Evolutionary conservation across 2,329 filamentous ascomycete species (phyloP).

Genomic region (Neodidymelliopsis sp.): DNA sequence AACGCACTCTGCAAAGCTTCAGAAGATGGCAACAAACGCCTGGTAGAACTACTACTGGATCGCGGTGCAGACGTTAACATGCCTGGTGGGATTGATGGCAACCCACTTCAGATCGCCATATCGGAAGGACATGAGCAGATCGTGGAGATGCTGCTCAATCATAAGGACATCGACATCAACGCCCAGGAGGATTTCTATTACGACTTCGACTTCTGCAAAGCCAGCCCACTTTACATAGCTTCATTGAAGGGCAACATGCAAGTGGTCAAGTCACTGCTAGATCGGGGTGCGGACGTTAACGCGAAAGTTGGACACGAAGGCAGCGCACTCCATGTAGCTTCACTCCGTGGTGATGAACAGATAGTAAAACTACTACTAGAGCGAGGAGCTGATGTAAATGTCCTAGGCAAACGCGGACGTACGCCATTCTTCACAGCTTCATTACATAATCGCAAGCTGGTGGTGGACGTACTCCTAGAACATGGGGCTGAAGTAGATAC

Average conservation of each 20-base stretch:
- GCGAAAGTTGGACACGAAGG: too few relatives aligned
- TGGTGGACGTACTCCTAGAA: neutral
- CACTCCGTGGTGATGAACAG: too few relatives aligned
- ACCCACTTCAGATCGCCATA: neutral
- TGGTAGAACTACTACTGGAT: neutral
- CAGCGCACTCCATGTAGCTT: too few relatives aligned
- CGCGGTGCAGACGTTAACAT: neutral
- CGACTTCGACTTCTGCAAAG: too few relatives aligned
- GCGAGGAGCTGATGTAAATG: too few relatives aligned
- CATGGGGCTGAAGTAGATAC: neutral
- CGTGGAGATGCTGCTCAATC: neutral
- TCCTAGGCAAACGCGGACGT: too few relatives aligned
- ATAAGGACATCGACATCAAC: neutral
- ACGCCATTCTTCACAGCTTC: neutral
- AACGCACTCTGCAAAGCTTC: neutral
- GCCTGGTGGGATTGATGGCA: neutral
- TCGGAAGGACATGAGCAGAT: neutral
- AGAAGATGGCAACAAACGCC: too few relatives aligned
- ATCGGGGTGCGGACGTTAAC: neutral
- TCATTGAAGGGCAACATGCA: too few relatives aligned
- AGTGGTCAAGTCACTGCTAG: constrained; percentile 1
- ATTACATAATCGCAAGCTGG: neutral
- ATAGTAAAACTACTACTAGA: too few relatives aligned
- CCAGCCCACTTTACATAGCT: too few relatives aligned
- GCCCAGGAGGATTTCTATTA: too few relatives aligned